phyloP scores from a whole-genome alignment of 345 rosid genomes.

The Gossypium stocksii region DNA sequence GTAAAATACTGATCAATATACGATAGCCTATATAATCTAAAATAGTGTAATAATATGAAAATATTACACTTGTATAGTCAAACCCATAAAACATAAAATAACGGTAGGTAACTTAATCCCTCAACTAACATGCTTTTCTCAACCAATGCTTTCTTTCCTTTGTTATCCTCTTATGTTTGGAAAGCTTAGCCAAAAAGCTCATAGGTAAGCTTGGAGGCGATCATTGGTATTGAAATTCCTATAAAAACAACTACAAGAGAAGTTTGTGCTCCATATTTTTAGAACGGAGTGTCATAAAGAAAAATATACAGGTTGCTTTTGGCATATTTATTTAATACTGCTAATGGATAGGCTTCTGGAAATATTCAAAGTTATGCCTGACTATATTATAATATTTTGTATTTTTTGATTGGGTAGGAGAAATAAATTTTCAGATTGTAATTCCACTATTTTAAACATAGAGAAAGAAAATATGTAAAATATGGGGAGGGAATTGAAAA shows the following conservation, averaged over 20 bases:
- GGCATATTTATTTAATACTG: neutral
- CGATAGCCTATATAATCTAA: neutral
- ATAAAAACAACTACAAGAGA: neutral
- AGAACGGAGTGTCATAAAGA: neutral
- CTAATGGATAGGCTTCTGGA: neutral
- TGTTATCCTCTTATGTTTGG: neutral
- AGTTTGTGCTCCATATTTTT: neutral
- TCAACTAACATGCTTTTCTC: neutral
- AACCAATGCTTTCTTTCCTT: neutral
- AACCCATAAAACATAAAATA: neutral
- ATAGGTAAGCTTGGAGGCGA: neutral
- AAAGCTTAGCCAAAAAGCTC: neutral
- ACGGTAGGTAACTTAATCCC: neutral
- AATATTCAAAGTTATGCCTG: neutral
- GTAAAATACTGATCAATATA: neutral
- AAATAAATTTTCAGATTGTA: neutral
- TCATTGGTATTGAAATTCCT: neutral
- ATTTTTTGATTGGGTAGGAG: neutral
- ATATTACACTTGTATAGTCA: neutral
- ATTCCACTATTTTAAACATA: neutral
- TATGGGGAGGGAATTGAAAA: neutral
- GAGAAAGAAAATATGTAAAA: neutral
- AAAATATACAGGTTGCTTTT: neutral
- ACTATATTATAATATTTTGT: neutral
- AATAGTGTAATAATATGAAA: neutral